A percentile compares a stretch with the other conserved stretches of the same genome.
Evolutionary conservation across 768 basidiomycete species (phyloP).

Genomic region (Ramaria sp.): DNA sequence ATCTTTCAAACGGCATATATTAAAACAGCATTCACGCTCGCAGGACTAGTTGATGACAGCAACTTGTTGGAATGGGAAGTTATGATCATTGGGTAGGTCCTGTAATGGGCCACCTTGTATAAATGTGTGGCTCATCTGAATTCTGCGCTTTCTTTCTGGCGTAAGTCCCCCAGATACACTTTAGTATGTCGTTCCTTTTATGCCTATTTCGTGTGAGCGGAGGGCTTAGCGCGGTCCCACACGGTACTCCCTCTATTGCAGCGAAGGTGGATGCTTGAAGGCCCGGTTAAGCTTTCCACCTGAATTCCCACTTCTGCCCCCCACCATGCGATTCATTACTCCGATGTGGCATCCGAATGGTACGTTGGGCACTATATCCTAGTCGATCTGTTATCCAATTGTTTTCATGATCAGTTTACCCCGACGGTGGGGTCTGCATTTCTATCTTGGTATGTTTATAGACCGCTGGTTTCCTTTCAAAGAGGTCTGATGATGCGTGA

Average conservation of each 20-base stretch:
- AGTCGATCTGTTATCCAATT: conserved; percentile 1
- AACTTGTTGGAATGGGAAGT: conserved; percentile 97
- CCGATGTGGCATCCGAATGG: conserved; percentile 98
- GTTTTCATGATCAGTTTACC: conserved; percentile 58
- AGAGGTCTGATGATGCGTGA: not conserved
- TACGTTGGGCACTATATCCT: conserved; percentile 26
- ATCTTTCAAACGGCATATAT: conserved; percentile 16
- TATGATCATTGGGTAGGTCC: conserved; percentile 74
- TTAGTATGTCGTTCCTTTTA: conserved; percentile 47
- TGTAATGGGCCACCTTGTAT: not conserved
- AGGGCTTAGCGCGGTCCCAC: not conserved
- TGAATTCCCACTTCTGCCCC: conserved; percentile 84
- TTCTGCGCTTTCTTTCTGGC: conserved; percentile 13
- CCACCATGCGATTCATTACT: conserved; percentile 93
- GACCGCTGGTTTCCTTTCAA: not conserved
- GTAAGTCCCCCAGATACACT: conserved; percentile 81
- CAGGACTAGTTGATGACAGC: conserved; percentile 88
- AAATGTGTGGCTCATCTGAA: conserved; percentile 17
- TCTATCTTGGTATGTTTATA: conserved; percentile 63
- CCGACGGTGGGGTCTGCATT: conserved; percentile 88
- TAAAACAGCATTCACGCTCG: conserved; percentile 14
- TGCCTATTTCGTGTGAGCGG: not conserved
- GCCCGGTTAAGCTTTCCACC: conserved; percentile 81
- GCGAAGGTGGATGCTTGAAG: conserved; percentile 95
- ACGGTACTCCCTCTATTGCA: conserved; percentile 23